A percentile compares a stretch with the other conserved stretches of the same genome.
Evolutionary conservation across 768 basidiomycete genomes (phyloP).

Genomic region (Lactarius indigo): DNA sequence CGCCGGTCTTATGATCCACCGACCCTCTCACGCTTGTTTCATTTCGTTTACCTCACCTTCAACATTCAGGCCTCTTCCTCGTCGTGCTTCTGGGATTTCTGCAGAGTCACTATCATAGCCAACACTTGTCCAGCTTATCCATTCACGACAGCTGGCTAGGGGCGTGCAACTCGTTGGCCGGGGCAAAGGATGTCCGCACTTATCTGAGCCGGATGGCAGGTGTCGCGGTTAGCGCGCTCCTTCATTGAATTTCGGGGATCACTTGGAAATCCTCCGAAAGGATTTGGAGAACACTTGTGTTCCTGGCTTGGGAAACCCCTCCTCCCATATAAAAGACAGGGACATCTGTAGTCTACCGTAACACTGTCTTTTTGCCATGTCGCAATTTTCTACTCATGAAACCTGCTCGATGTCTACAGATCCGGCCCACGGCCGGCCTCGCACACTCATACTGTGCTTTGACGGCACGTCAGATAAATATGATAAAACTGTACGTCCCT

Average conservation of each 20-base stretch:
- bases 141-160: no score
- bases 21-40: not conserved
- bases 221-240: no score
- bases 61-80: no score
- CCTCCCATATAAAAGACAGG: not conserved
- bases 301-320: not conserved
- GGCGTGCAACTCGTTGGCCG: no score
- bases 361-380: not conserved
- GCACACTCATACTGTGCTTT: slow-evolving; percentile 19
- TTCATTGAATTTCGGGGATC: no score
- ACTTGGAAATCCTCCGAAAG: no score
- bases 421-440: not conserved
- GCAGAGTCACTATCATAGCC: no score
- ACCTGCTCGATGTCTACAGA: not conserved
- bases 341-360: not conserved
- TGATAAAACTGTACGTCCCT: not conserved
- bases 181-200: no score
- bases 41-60: no score
- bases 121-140: no score
- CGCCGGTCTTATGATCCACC: not conserved
- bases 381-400: not conserved
- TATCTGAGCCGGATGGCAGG: no score
- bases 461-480: slow-evolving; percentile 19
- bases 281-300: not conserved
- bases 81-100: no score